Base-by-base conservation (phyloP, 202 grass and related monocot species). In the Elaeis oleifera region DNA sequence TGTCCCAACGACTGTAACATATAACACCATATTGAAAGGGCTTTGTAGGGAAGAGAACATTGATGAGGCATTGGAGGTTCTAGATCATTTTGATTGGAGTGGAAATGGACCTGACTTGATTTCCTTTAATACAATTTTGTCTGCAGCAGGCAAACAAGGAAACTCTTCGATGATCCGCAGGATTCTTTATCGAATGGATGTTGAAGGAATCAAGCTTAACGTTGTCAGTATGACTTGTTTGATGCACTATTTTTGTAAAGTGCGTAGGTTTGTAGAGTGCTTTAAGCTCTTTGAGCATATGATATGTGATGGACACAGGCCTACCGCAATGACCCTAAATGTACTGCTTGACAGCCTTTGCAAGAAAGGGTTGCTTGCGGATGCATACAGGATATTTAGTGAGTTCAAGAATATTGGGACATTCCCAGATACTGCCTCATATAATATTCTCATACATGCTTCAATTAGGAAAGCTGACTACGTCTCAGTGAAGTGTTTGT, bases 371-470 rank as follows among this genome's bases (percentile, higher is more conserved):
- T 64, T 78, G 6, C 14, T 71, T n/a, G 25, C n/a, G 50, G n/a
- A 65, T 58, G 59, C 57, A 21, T 64, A n/a, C 32, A 71, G 51
- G 50, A 52, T 71, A 23, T 66, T 79, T n/a, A 19, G 72, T 4
- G 26, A 66, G 23, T 79, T 71, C 23, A 72, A 31, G 25, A 65
- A 23, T 19, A 26, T 55, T 1, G 22, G 53, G 44, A 51, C 56
- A 50, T 56, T 59, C n/a, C 68, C 76, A 23, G 60, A 79, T 59
- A 66, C 23, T 19, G 65, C 51, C 27, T 66, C 60, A 9, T 79
- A 79, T 79, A 79, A 79, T 65, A 72, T 79, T 53, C 76, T 79
- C 18, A 67, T 79, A 27, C 21, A 60, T 60, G 59, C 58, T 65
- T 72, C 18, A 24, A 51, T 72, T 23, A 72, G 18, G 69, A 21